Evolutionary conservation across 495 filamentous ascomycete genomes (phyloP).

Genomic region (Schizothecium vesticola): DNA sequence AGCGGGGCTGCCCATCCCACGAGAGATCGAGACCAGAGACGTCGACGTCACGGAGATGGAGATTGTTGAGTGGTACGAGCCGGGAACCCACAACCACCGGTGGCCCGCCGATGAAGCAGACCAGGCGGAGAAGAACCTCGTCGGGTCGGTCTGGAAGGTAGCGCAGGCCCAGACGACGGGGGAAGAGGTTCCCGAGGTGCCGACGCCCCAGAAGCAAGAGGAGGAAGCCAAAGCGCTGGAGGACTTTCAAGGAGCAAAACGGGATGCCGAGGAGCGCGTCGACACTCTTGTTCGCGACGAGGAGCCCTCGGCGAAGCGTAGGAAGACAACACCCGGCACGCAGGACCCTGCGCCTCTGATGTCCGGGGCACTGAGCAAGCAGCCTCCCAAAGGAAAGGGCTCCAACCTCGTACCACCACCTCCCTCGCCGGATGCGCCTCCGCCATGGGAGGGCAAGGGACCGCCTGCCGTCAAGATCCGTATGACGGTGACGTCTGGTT

Average conservation of each 20-base stretch:
- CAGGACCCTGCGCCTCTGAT: slow-evolving; percentile 35
- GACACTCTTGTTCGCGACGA: slow-evolving; percentile 35
- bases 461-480: slow-evolving; percentile 73
- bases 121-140: slow-evolving; percentile 63
- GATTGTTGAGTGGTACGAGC: slow-evolving; percentile 81
- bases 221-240: slow-evolving; percentile 41
- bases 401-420: slow-evolving; percentile 32
- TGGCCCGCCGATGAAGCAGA: slow-evolving; percentile 73
- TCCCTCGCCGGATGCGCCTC: slow-evolving; percentile 28
- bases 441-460: slow-evolving; percentile 43
- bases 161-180: slow-evolving; percentile 39
- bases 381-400: slow-evolving; percentile 29
- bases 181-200: slow-evolving; percentile 25
- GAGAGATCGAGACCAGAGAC: slow-evolving; percentile 73
- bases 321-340: slow-evolving; percentile 27
- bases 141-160: slow-evolving; percentile 61
- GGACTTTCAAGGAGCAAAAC: slow-evolving; percentile 43
- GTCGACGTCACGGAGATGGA: slow-evolving; percentile 73
- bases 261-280: slow-evolving; percentile 41
- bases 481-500: slow-evolving; percentile 92
- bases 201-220: slow-evolving; percentile 42
- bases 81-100: slow-evolving; percentile 65
- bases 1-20: slow-evolving; percentile 74
- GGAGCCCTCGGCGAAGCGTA: slow-evolving; percentile 19
- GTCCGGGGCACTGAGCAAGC: slow-evolving; percentile 45